Evolutionary conservation across 441 rosid genomes (phyloP), one percentile per base, ranked within the genome.

Genomic region (Aquilaria agallochum): DNA sequence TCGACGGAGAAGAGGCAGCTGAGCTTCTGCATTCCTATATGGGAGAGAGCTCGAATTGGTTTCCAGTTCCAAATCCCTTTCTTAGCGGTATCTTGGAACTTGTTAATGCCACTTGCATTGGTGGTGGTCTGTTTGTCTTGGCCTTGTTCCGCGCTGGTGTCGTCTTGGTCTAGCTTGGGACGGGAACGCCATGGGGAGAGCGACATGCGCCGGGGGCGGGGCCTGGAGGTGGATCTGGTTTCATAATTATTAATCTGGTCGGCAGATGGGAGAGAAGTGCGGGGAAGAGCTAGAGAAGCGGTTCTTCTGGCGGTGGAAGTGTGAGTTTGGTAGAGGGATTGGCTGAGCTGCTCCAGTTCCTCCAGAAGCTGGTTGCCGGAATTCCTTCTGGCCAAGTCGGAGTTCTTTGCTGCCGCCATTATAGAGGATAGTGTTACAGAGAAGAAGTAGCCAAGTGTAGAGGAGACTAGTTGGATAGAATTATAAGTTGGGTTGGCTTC

Each of bases 61-160:
- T 90, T 93, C 98, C 98, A 93, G 14, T 70, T 83, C 98, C 97
- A 86, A 67, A 93, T 74, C 50, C 97, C 97, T 70, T 82, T 90
- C 67, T 75, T 90, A 72, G 20, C 20, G 20, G 20, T 20, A 20
- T 20, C 20, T 20, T 20, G 20, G 20, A 20, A 20, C 20, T 78
- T 7, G 60, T 57, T 4, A 78, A 58, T 46, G 64, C 84, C n/a
- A 75, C 56, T 66, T 32, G 80, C 59, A 59, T 73, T 10, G 10
- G 36, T 53, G 62, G 70, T 6, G 49, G 67, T 15, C 36, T 57
- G 2, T 70, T 36, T 13, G 33, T 63, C 53, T 59, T 78, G 53
- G 31, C 4, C 55, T 56, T 55, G 68, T 27, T 40, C 76, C 62
- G 67, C 72, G 42, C 51, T 60, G 7, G 15, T 56, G 4, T 78